Percentiles rank a stretch among this genome's conserved stretches.
Conservation (phyloP, 768 basidiomycete species). For the Dentipellis sp. region DNA sequence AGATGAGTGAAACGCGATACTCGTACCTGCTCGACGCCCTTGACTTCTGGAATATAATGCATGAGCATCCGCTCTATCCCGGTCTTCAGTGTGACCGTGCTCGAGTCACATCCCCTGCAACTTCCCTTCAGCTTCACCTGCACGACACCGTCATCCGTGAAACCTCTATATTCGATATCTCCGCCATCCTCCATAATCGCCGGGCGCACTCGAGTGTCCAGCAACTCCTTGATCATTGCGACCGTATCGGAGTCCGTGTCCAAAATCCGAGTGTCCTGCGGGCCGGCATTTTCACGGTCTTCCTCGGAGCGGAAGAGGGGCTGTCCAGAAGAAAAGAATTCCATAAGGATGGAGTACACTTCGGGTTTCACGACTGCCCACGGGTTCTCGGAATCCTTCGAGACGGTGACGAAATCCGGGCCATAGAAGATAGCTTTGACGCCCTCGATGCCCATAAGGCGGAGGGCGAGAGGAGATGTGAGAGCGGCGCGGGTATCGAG, state of each 20-base stretch:
- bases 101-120: conserved; percentile 91
- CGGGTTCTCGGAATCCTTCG: conserved; percentile 74
- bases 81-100: conserved; percentile 89
- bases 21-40: conserved; percentile 79
- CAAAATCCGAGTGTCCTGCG: conserved; percentile 87
- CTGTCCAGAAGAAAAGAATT: conserved; percentile 89
- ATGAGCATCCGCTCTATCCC: conserved; percentile 98
- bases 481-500: conserved; percentile 82
- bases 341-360: conserved; percentile 94
- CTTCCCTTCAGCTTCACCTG: conserved; percentile 92
- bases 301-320: conserved; percentile 79
- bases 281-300: conserved; percentile 73
- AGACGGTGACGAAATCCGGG: conserved; percentile 96
- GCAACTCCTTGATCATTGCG: conserved; percentile 96
- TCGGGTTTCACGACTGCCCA: conserved; percentile 96
- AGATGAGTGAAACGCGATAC: background rate
- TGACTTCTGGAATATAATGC: conserved; percentile 97
- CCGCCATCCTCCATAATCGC: conserved; percentile 99
- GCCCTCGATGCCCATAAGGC: conserved; percentile 91
- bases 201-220: conserved; percentile 91
- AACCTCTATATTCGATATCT: conserved; percentile 93
- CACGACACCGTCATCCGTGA: conserved; percentile 77
- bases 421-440: conserved; percentile 88
- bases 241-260: conserved; percentile 95
- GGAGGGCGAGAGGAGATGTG: conserved; percentile 87